These are phyloP conservation scores for Nannizziopsis arthrosporioides DNA, from an alignment of 2,329 filamentous ascomycete species.

Conservation along the genomic window DNA sequence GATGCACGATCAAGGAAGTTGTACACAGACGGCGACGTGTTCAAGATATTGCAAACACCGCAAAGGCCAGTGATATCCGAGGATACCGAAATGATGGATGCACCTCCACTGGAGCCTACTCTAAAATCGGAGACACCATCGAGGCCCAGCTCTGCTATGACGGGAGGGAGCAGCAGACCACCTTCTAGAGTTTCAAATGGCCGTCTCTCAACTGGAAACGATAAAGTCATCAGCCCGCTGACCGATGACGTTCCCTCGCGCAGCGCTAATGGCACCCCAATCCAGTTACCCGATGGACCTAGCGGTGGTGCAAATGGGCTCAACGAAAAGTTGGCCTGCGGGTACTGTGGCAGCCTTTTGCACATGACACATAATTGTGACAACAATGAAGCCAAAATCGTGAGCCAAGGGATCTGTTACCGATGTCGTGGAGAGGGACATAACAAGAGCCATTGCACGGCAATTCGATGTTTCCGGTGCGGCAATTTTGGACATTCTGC, in stretches of 20 bases:
- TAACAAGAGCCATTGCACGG: slow-evolving; percentile 28
- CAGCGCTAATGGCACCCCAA: slow-evolving; percentile 19
- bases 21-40: slow-evolving; percentile 60
- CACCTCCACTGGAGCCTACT: slow-evolving; percentile 12
- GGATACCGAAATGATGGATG: slow-evolving; percentile 35
- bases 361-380: slow-evolving; percentile 38
- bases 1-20: slow-evolving; percentile 63
- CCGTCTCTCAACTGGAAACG: slow-evolving; percentile 7
- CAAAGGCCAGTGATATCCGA: slow-evolving; percentile 35
- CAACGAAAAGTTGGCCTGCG: slow-evolving; percentile 34
- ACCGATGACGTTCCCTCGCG: slow-evolving; percentile 10
- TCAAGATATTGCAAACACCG: slow-evolving; percentile 43
- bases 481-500: slow-evolving; percentile 34
- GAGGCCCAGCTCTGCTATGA: slow-evolving; percentile 15
- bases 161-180: slow-evolving; percentile 22
- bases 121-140: slow-evolving; percentile 18
- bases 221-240: not conserved
- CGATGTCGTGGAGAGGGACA: slow-evolving; percentile 34
- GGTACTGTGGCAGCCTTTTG: slow-evolving; percentile 35
- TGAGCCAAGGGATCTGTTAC: slow-evolving; percentile 30
- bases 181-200: slow-evolving; percentile 22
- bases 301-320: slow-evolving; percentile 35
- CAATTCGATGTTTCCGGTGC: slow-evolving; percentile 34
- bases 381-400: slow-evolving; percentile 32
- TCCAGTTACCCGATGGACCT: slow-evolving; percentile 25